Conservation (phyloP, 2,329 filamentous ascomycete genomes). For the Dothistroma septosporum region DNA sequence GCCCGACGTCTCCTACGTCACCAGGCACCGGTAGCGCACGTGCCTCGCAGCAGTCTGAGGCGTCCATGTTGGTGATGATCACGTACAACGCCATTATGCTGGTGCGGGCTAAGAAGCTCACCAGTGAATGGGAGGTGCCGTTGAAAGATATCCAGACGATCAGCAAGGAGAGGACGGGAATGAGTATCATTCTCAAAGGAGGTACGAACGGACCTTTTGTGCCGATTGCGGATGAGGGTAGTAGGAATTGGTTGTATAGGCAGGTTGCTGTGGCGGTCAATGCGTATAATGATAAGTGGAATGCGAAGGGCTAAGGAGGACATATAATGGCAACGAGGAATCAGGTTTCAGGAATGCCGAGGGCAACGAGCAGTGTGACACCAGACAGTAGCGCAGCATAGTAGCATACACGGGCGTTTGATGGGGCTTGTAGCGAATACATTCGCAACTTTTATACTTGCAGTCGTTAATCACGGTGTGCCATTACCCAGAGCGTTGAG, state of each 20-base stretch:
- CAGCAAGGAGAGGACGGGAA: conserved; percentile 89
- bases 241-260: conserved; percentile 62
- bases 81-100: conserved; percentile 72
- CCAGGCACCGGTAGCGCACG: conserved; percentile 1
- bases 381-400: background rate
- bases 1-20: conserved; percentile 10
- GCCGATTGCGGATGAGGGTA: conserved; percentile 82
- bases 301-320: conserved; percentile 49
- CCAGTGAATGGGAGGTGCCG: conserved; percentile 92
- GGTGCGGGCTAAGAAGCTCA: conserved; percentile 78
- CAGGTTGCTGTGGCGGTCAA: conserved; percentile 65
- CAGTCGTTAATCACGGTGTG: no score
- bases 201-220: conserved; percentile 93
- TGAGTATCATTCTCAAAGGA: conserved; percentile 82
- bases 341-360: background rate
- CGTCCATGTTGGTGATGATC: conserved; percentile 64
- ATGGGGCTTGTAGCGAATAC: background rate
- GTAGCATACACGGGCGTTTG: background rate
- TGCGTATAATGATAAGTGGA: conserved; percentile 64
- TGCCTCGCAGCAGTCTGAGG: conserved; percentile 25
- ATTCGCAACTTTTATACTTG: background rate
- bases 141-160: conserved; percentile 97
- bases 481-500: background rate
- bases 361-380: background rate
- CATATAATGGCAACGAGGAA: background rate